phyloP scores from a whole-genome alignment of 2,329 filamentous ascomycete species.

The Raffaelea arxii region DNA sequence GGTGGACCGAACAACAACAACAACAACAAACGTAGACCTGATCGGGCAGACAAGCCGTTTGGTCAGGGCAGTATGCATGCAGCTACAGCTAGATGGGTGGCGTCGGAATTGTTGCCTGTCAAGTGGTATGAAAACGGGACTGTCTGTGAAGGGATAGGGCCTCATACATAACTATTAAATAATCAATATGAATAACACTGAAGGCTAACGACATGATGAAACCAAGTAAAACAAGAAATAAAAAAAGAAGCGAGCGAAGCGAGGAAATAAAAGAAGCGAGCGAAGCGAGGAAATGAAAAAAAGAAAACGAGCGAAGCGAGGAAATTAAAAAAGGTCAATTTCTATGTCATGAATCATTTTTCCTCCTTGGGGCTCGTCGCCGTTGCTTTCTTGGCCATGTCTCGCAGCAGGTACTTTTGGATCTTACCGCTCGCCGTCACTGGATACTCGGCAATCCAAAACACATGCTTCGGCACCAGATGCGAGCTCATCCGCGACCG shows the following conservation, averaged over 20 bases:
- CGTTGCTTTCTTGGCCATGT: slow-evolving; percentile 35
- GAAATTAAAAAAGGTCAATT: background rate
- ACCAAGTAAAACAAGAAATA: background rate
- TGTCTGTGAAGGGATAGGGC: slow-evolving; percentile 38
- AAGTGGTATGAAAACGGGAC: slow-evolving; percentile 42
- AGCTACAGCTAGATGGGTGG: slow-evolving; percentile 52
- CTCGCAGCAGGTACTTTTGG: slow-evolving; percentile 80
- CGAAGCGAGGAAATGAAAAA: background rate
- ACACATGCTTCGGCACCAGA: slow-evolving; percentile 82
- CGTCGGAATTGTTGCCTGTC: slow-evolving; percentile 39
- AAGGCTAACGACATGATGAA: background rate
- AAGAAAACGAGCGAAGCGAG: background rate
- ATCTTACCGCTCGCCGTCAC: slow-evolving; percentile 97
- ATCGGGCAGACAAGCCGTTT: slow-evolving; percentile 40
- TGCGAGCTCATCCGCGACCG: slow-evolving; percentile 56
- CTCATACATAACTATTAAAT: background rate
- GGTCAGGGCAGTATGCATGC: slow-evolving; percentile 47
- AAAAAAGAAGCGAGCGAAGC: background rate
- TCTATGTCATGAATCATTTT: background rate
- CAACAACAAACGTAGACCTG: slow-evolving; percentile 29
- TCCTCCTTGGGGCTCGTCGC: background rate
- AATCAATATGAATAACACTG: background rate
- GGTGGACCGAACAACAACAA: background rate
- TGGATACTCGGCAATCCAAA: slow-evolving; percentile 75
- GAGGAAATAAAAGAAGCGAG: background rate